These are phyloP conservation scores for Poteriospumella lacustris DNA, from an alignment of 108 stramenopile genomes.

Conservation along the genomic window DNA sequence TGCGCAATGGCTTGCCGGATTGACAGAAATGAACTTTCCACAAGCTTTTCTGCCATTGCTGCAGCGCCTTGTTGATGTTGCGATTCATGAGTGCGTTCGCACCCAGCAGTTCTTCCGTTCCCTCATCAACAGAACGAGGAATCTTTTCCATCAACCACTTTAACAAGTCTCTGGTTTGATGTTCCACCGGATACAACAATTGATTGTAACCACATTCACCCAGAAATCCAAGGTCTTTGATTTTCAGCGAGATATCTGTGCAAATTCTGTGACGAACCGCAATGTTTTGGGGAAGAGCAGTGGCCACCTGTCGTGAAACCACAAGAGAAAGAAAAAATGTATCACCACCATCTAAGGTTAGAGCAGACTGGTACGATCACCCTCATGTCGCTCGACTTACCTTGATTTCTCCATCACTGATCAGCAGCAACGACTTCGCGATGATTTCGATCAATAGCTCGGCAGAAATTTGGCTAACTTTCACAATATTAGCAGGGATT, in stretches of 20 bases:
- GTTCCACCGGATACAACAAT: constrained; percentile 24
- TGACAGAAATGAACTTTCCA: neutral
- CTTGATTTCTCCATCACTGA: constrained; percentile 3
- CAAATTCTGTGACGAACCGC: constrained; percentile 22
- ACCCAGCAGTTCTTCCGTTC: constrained; percentile 13
- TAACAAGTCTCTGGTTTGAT: neutral
- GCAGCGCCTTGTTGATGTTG: neutral
- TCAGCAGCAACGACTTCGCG: neutral
- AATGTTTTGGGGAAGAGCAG: constrained; percentile 20
- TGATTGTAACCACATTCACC: constrained; percentile 31
- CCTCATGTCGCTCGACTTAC: too few relatives aligned
- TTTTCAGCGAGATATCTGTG: constrained; percentile 3
- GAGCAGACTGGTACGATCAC: too few relatives aligned
- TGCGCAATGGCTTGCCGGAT: neutral
- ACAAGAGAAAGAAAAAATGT: constrained; percentile 3
- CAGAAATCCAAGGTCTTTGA: constrained; percentile 14
- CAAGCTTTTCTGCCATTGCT: neutral
- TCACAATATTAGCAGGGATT: neutral
- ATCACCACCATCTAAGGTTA: too few relatives aligned
- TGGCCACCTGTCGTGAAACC: neutral
- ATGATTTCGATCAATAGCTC: neutral
- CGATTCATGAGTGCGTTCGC: constrained; percentile 10
- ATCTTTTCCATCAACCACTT: constrained; percentile 15
- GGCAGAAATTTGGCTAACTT: neutral
- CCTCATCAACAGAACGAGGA: neutral